A percentile compares a stretch with the other conserved stretches of the same genome.
phyloP scores from a whole-genome alignment of 208 protist species.

The Crithidia thermophila region DNA sequence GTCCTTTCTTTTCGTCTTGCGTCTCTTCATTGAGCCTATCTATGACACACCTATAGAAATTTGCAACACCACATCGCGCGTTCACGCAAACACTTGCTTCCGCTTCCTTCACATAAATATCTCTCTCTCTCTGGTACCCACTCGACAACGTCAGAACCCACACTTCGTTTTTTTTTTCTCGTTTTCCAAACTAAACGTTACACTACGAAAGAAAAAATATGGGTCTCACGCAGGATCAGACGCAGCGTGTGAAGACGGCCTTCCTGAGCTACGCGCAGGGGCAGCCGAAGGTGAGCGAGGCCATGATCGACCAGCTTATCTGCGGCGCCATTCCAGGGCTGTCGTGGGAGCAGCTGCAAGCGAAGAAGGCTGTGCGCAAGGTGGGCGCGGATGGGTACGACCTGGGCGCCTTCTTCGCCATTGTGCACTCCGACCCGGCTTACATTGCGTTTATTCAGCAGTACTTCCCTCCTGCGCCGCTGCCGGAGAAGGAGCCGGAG shows the following conservation, averaged over 20 bases:
- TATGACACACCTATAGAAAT: no score
- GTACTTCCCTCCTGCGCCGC: conserved; percentile 78
- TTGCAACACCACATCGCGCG: no score
- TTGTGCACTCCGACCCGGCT: conserved; percentile 69
- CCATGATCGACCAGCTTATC: conserved; percentile 91
- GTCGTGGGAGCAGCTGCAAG: conserved; percentile 85
- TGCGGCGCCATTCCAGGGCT: conserved; percentile 85
- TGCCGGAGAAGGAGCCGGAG: conserved; percentile 66
- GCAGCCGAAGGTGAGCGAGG: conserved; percentile 68
- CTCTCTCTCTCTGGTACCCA: not conserved
- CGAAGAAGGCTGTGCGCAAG: conserved; percentile 60
- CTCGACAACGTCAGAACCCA: not conserved
- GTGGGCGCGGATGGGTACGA: conserved; percentile 69
- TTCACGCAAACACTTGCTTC: no score
- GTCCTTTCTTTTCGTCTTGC: no score
- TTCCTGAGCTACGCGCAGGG: conserved; percentile 89
- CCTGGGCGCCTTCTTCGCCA: conserved; percentile 75
- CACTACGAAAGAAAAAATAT: conserved; percentile 31
- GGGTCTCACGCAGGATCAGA: conserved; percentile 73
- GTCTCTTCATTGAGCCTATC: no score
- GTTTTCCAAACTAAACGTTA: not conserved
- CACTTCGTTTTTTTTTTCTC: conserved; percentile 22
- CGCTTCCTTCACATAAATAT: no score
- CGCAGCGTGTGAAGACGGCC: conserved; percentile 88
- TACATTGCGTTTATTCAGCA: conserved; percentile 78